These are phyloP conservation scores for Populus hybrid DNA, from an alignment of 441 rosid species.

Conservation along the genomic window DNA sequence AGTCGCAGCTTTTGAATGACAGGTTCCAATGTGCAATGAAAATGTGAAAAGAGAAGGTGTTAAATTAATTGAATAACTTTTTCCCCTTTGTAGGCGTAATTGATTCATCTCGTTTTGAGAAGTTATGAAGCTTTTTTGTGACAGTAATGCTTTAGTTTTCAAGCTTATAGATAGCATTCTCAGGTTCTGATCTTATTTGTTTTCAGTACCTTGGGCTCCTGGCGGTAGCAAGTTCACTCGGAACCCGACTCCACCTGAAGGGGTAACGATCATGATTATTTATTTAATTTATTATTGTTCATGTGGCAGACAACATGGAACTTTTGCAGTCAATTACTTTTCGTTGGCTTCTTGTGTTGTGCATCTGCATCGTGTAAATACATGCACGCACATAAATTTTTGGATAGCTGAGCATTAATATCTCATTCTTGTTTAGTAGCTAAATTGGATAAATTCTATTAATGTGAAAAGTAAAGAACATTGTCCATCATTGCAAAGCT, in stretches of 20 bases:
- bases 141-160: not conserved
- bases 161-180: not conserved
- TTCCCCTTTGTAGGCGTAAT: not conserved
- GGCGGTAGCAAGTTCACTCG: constrained; percentile 90
- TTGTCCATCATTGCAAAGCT: not conserved
- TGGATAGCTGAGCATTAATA: not conserved
- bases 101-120: constrained; percentile 2
- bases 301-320: not conserved
- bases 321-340: not conserved
- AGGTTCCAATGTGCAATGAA: not conserved
- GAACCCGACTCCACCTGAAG: constrained; percentile 83
- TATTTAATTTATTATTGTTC: not conserved
- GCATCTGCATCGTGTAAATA: not conserved
- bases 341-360: not conserved
- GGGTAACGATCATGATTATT: constrained; percentile 42
- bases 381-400: not conserved
- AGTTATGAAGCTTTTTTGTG: not conserved
- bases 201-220: constrained; percentile 98
- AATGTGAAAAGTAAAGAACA: too few relatives aligned
- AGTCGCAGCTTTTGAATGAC: not conserved
- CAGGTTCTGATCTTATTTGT: constrained; percentile 18
- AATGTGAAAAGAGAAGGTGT: not conserved
- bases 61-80: too few relatives aligned
- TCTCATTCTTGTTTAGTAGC: not conserved
- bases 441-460: not conserved